phyloP scores from a whole-genome alignment of 1,139 yeast genomes.

The Saccharomyces hybrid region DNA sequence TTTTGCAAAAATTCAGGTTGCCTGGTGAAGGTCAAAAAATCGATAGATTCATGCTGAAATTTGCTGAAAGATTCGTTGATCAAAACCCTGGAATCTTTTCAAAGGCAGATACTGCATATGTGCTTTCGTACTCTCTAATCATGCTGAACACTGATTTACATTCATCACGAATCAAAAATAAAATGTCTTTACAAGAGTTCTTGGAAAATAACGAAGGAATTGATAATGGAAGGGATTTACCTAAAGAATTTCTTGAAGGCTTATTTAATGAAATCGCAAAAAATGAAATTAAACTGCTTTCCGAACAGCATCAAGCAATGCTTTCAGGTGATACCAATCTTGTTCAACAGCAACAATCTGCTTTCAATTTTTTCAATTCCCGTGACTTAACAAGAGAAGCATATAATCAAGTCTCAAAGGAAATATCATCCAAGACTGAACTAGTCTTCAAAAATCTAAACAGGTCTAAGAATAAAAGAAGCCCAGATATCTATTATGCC shows the following conservation, averaged over 20 bases:
- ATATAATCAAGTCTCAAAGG: slow-evolving; percentile 84
- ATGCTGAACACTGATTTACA: slow-evolving; percentile 92
- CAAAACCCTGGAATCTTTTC: slow-evolving; percentile 83
- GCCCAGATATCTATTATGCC: slow-evolving; percentile 34
- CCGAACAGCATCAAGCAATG: slow-evolving; percentile 91
- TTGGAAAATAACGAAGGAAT: slow-evolving; percentile 84
- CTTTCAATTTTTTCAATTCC: slow-evolving; percentile 63
- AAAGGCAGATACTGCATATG: slow-evolving; percentile 90
- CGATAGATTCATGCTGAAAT: slow-evolving; percentile 91
- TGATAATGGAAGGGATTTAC: slow-evolving; percentile 82
- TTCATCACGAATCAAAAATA: slow-evolving; percentile 72
- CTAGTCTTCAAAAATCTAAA: slow-evolving; percentile 68
- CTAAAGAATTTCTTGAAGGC: slow-evolving; percentile 58
- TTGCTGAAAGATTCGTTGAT: slow-evolving; percentile 83
- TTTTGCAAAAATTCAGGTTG: slow-evolving; percentile 79
- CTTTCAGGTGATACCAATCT: slow-evolving; percentile 53
- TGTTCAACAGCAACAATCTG: slow-evolving; percentile 37
- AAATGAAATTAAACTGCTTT: slow-evolving; percentile 81
- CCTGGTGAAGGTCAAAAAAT: slow-evolving; percentile 99
- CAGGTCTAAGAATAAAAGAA: slow-evolving; percentile 35
- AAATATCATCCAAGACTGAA: slow-evolving; percentile 85
- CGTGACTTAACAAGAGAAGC: slow-evolving; percentile 78
- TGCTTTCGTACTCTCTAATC: slow-evolving; percentile 84
- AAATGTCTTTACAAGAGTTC: slow-evolving; percentile 86
- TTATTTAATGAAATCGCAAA: slow-evolving; percentile 69